Conservation (phyloP, 352 stramenopile genomes). For the Phytophthora fragariae region DNA sequence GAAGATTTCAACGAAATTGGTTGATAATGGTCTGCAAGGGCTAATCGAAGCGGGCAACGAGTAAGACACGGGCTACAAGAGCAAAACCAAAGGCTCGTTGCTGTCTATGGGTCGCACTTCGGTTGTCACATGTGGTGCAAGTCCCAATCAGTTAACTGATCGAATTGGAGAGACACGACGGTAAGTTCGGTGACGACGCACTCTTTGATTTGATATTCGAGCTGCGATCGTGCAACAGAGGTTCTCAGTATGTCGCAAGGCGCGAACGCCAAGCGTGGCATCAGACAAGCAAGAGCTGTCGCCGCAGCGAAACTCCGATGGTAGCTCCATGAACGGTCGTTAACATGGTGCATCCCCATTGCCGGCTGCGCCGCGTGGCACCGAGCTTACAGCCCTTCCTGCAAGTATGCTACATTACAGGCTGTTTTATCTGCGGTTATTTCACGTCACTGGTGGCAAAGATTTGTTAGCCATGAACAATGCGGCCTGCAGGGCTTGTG, state of each 20-base stretch:
- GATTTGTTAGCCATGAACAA: constrained; percentile 8
- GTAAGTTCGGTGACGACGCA: constrained; percentile 3
- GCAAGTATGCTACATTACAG: constrained; percentile 16
- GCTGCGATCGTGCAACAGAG: constrained; percentile 6
- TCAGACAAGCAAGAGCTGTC: too few species aligned
- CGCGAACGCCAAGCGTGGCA: not conserved
- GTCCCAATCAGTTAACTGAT: not conserved
- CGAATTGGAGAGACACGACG: not conserved
- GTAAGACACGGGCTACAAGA: not conserved
- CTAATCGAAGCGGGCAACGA: not conserved
- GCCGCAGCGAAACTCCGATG: not conserved
- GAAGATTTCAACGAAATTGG: too few species aligned
- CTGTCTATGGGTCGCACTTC: constrained; percentile 2
- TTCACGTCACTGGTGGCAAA: constrained; percentile 4
- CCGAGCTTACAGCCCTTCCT: not conserved
- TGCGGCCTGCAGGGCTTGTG: not conserved
- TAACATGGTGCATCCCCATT: too few species aligned
- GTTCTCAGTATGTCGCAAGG: not conserved
- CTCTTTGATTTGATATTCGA: constrained; percentile 18
- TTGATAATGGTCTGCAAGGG: too few species aligned
- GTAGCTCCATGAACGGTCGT: too few species aligned
- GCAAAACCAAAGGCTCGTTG: constrained; percentile 8
- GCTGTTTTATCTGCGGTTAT: constrained; percentile 15
- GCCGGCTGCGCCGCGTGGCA: too few species aligned
- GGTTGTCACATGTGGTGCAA: not conserved